These are phyloP conservation scores for Trifolium dubium DNA, from an alignment of 306 rosid genomes.

Conservation along the genomic window DNA sequence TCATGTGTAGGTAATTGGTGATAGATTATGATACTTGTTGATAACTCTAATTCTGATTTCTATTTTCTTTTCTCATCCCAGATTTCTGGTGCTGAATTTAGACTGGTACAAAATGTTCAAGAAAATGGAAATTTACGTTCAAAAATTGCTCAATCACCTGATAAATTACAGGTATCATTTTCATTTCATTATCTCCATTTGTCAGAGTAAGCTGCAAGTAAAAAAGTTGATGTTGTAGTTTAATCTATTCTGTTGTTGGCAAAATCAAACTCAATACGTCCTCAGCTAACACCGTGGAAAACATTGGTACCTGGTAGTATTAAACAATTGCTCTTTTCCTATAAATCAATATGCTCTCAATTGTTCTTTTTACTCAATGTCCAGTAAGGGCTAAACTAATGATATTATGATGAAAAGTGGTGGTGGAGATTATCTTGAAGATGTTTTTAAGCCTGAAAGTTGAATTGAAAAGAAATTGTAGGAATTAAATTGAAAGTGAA, in stretches of 20 bases:
- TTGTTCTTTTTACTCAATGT: neutral
- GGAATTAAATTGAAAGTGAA: neutral
- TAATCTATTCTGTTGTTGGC: slow-evolving; percentile 8
- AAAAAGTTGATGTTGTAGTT: slow-evolving; percentile 13
- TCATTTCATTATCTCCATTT: neutral
- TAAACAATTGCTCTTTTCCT: slow-evolving; percentile 13
- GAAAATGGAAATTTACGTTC: slow-evolving; percentile 84
- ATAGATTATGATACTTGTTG: neutral
- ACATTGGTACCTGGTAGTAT: neutral
- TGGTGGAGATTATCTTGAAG: slow-evolving; percentile 2
- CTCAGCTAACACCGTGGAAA: neutral
- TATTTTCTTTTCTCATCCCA: slow-evolving; percentile 41
- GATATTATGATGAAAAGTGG: neutral
- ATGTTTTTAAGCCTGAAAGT: neutral
- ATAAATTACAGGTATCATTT: slow-evolving; percentile 76
- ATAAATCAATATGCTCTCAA: neutral
- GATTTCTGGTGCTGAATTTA: slow-evolving; percentile 81
- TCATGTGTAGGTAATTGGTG: neutral
- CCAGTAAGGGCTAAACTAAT: neutral
- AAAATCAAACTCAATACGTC: slow-evolving; percentile 14
- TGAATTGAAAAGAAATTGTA: neutral
- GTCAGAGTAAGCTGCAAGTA: slow-evolving; percentile 7
- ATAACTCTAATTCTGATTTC: neutral
- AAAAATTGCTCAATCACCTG: slow-evolving; percentile 83
- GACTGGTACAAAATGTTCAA: slow-evolving; percentile 68